Evolutionary conservation across 2,329 filamentous ascomycete genomes (phyloP), one percentile per base, ranked within the genome.

Genomic region (Exophiala alcalophila): DNA sequence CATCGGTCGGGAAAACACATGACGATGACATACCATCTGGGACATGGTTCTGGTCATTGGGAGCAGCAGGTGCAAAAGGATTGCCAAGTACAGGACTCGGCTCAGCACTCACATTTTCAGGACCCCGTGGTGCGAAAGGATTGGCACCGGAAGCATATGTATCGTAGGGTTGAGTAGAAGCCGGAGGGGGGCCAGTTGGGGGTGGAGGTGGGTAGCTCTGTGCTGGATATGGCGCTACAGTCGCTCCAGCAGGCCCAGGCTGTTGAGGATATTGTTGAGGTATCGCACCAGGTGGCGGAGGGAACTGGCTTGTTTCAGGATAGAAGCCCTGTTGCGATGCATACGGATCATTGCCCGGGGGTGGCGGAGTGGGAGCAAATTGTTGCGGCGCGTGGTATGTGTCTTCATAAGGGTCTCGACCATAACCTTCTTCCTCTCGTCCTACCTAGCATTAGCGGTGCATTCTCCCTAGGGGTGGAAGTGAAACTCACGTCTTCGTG

Each of bases 51-150:
- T 62, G 57, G 58, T 62, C 59, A 59, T 46, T 50, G 41, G 57
- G 57, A 58, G 59, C 52, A 54, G 57, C 60, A 59, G 45, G 35
- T 49, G 34, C 27, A 43, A 48, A 49, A 49, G 41, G 35, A 52
- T 49, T 32, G 44, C 49, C 49, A 52, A 45, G 41, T 26, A 55
- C 54, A 57, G 57, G 57, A 52, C 57, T 60, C 51, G 53, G 52
- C 53, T 58, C 59, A 61, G 61, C 61, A 71, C 70, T 72, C 68
- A 73, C 70, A 70, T 72, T 72, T 59, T 72, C 69, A 60, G 63
- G 59, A 34, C 66, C 61, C 49, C 62, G 59, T 35, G 62, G 59
- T 54, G 62, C 61, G 48, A 69, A 70, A n/a, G 61, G 59, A 44
- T 68, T 32, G 60, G 62, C 53, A 44, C 54, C 54, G 49, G 68